Evolutionary conservation across 1,139 yeast species (phyloP).

Genomic region (Scheffersomyces quercinus): DNA sequence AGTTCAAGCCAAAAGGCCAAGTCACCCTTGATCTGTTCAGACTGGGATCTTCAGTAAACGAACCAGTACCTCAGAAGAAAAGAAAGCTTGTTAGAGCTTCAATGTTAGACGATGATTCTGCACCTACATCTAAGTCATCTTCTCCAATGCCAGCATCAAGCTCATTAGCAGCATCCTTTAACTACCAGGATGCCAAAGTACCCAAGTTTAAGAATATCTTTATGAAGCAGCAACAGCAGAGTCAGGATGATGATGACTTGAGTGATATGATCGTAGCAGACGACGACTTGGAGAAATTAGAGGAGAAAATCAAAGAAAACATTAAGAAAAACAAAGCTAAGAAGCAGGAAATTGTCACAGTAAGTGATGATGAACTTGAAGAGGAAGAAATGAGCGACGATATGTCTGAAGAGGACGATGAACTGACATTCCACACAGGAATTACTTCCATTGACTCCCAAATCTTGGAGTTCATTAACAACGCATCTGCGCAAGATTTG

Average conservation of each 20-base stretch:
- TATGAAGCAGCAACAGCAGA: neutral
- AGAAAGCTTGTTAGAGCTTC: slow-evolving; percentile 39
- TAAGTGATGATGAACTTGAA: slow-evolving; percentile 47
- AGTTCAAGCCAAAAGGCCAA: slow-evolving; percentile 30
- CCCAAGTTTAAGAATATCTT: neutral
- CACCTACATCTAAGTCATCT: neutral
- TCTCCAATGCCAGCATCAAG: neutral
- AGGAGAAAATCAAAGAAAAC: slow-evolving; percentile 39
- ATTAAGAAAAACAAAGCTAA: slow-evolving; percentile 19
- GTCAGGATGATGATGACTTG: slow-evolving; percentile 5
- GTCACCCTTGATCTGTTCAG: slow-evolving; percentile 23
- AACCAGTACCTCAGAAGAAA: slow-evolving; percentile 24
- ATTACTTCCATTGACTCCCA: slow-evolving; percentile 60
- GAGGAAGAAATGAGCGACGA: slow-evolving; percentile 42
- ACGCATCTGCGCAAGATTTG: slow-evolving; percentile 72
- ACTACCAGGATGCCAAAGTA: neutral
- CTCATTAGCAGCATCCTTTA: neutral
- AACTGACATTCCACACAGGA: slow-evolving; percentile 33
- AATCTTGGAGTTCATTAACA: slow-evolving; percentile 74
- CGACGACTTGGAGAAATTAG: slow-evolving; percentile 43
- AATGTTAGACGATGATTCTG: neutral
- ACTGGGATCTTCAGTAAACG: slow-evolving; percentile 13
- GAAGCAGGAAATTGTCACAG: slow-evolving; percentile 21
- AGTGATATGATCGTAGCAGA: slow-evolving; percentile 19
- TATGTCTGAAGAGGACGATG: slow-evolving; percentile 43